A percentile compares a stretch with the other conserved stretches of the same genome.
These are phyloP conservation scores for Fusarium penzigii DNA, from an alignment of 2,329 filamentous ascomycete genomes.

Conservation along the genomic window DNA sequence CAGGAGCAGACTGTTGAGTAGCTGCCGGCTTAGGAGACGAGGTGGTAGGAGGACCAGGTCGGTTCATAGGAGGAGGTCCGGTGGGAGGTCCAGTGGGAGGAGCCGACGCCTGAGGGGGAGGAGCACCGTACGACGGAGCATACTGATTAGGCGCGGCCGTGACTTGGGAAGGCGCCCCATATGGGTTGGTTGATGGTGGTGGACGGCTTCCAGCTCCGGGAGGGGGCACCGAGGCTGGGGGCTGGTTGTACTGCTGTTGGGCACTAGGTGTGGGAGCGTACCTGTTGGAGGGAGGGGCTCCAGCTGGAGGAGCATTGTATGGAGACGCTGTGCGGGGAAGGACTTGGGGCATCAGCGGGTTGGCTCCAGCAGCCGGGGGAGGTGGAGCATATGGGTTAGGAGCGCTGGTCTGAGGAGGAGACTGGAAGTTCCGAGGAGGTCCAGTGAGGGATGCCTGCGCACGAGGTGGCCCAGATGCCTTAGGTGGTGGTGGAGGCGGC, in stretches of 20 bases:
- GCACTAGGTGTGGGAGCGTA: slow-evolving; percentile 70
- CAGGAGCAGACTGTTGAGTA: slow-evolving; percentile 47
- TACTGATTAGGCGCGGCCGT: slow-evolving; percentile 55
- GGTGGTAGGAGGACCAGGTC: slow-evolving; percentile 32
- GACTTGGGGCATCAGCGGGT: slow-evolving; percentile 57
- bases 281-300: slow-evolving; percentile 68
- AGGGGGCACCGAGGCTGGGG: slow-evolving; percentile 40
- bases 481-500: slow-evolving; percentile 81
- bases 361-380: slow-evolving; percentile 66
- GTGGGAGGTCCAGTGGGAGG: slow-evolving; percentile 42
- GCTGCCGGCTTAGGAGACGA: slow-evolving; percentile 39
- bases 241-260: slow-evolving; percentile 50
- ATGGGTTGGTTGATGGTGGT: slow-evolving; percentile 44
- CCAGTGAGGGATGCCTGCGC: slow-evolving; percentile 71
- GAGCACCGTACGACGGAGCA: slow-evolving; percentile 53
- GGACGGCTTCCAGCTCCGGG: slow-evolving; percentile 45
- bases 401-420: slow-evolving; percentile 60
- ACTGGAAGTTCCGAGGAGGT: slow-evolving; percentile 51
- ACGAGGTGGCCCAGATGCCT: slow-evolving; percentile 69
- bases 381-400: slow-evolving; percentile 53
- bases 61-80: slow-evolving; percentile 35
- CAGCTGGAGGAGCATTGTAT: slow-evolving; percentile 77
- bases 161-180: slow-evolving; percentile 49
- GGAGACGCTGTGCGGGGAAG: slow-evolving; percentile 78
- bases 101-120: slow-evolving; percentile 38